Base-by-base conservation (phyloP, 2,329 filamentous ascomycete genomes). In the Paracamarosporium sp. region DNA sequence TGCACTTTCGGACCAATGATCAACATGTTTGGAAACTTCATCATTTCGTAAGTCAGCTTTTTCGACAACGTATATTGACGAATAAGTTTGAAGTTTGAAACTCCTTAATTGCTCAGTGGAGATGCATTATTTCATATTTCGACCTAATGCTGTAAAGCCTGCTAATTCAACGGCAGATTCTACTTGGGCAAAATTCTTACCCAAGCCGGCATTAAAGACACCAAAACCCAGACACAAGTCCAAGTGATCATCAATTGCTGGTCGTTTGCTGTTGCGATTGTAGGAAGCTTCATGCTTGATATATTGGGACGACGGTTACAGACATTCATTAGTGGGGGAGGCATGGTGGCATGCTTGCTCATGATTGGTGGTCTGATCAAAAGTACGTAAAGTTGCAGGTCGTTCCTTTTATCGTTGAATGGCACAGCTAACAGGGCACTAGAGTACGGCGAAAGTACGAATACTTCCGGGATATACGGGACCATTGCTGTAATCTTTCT, bases 301-400 rank as follows among this genome's bases (percentile, higher is more conserved):
- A 54, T 63, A 13, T 59, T 74, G 3, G 73, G 72, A 3, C 66
- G 72, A 17, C 62, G 69, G 38, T 61, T 56, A 1, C 72, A 75
- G 40, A 73, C 67, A 2, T 60, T 70, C 27, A 64, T 75, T 27
- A 64, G 67, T 7, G 56, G 66, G 11, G 55, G 48, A 2, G 69
- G 68, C 15, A 71, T 71, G 63, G 59, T 66, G 2, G 51, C 79
- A 20, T 83, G 79, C 36, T 76, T 86, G 1, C 85, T 85, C 62
- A 73, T 85, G 51, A 79, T 85, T 36, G 83, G 83, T 1, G 81
- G 76, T 1, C 69, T 86, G 4, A 36, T 80, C 81, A 5, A 84
- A 84, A 27, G 27, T 70, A 17, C 76, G 76, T 47, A n/a, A n/a
- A n/a, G n/a, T 25, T 28, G 24, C 7, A 24, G 40, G 11, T 35